Conservation (phyloP, 2,329 filamentous ascomycete species). For the Scytalidium lignicola region DNA sequence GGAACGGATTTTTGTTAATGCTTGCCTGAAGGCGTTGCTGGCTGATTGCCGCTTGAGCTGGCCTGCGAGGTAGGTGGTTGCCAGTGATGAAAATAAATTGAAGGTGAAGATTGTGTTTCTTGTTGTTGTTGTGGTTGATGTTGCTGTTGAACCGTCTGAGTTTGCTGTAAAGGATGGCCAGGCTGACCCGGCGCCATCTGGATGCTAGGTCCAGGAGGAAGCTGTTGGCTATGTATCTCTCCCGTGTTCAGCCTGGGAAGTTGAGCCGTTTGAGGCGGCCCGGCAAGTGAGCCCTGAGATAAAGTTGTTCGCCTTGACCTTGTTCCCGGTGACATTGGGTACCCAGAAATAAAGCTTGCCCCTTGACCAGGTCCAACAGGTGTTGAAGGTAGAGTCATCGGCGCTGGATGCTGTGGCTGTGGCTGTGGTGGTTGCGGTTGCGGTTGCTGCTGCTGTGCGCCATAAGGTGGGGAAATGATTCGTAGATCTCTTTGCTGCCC, state of each 20-base stretch:
- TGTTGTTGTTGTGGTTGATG: constrained; percentile 41
- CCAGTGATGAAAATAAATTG: constrained; percentile 91
- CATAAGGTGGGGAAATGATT: constrained; percentile 20
- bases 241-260: constrained; percentile 38
- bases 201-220: constrained; percentile 32
- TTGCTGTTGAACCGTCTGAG: constrained; percentile 46
- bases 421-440: constrained; percentile 16
- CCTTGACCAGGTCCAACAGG: constrained; percentile 20
- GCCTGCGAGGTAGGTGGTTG: constrained; percentile 69
- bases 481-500: constrained; percentile 50
- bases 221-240: constrained; percentile 32
- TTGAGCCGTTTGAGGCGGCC: constrained; percentile 25
- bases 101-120: constrained; percentile 56
- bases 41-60: constrained; percentile 53
- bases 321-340: constrained; percentile 28
- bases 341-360: constrained; percentile 22
- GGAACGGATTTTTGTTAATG: constrained; percentile 36
- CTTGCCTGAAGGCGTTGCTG: constrained; percentile 69
- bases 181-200: constrained; percentile 39
- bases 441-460: background rate
- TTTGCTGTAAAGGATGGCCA: constrained; percentile 42
- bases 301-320: constrained; percentile 23
- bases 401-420: constrained; percentile 15
- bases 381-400: constrained; percentile 25
- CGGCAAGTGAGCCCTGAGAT: constrained; percentile 18